Base-by-base conservation (phyloP, 371 early-diverging fungal species). In the Blakeslea trispora region DNA sequence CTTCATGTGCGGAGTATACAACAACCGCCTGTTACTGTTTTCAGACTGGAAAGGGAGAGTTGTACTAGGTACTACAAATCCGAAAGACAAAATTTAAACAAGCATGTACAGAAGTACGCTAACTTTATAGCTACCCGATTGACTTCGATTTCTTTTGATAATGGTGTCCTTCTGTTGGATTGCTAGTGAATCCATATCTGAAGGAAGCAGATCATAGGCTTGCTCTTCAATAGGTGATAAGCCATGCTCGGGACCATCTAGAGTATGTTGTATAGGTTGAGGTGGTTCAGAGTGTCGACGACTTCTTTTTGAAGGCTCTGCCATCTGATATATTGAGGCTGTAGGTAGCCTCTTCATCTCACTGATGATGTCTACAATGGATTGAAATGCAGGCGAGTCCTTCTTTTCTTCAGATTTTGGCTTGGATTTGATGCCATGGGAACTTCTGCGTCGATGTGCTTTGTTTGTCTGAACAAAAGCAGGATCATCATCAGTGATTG, bases 351-450 rank as follows among this genome's bases (percentile, higher is more conserved):
- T 60, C 39, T 65, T 70, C 53, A 75, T 68, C 23, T 71, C 68
- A 39, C 64, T 52, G 31, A 75, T 75, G 17, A 75, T 70, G 28
- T 75, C 73, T 41, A 72, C 68, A 8, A 75, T 50, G 5, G 76
- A 75, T 31, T 72, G 69, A 19, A 72, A 50, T 4, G 71, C 76
- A 34, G 71, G 69, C 8, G 71, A 62, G 3, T 60, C 66, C 23
- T 62, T 58, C 5, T 66, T 43, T 45, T 57, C 19, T 13, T 56
- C 59, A 0, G 56, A 35, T 5, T 61, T 18, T 1, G 22, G 15
- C 2, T 39, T 37, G 23, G 28, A 45, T 24, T 50, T 50, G 4
- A 2, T 21, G 13, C 45, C 10, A 21, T n/a, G n/a, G n/a, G n/a
- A 23, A 23, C 24, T 45, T 21, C 23, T 45, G 5, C 44, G 42